Percentiles rank a stretch among this genome's conserved stretches.
phyloP scores from a whole-genome alignment of 306 rosid species.

The Rosa persica region DNA sequence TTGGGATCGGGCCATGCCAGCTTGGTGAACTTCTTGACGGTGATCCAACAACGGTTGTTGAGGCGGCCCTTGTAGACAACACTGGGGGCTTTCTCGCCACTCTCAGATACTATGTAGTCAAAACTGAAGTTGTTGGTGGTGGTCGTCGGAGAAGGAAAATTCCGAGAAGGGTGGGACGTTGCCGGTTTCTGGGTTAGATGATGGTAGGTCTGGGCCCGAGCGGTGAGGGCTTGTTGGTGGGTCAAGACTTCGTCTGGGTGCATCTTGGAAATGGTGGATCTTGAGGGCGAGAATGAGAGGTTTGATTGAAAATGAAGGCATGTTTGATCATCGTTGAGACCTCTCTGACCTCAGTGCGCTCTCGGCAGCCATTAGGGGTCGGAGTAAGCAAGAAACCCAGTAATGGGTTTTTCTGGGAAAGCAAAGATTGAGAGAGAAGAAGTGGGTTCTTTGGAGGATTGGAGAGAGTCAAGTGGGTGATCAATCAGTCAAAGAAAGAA shows the following conservation, averaged over 20 bases:
- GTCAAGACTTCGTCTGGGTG: slow-evolving; percentile 44
- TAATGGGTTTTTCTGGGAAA: no score
- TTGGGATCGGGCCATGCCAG: slow-evolving; percentile 96
- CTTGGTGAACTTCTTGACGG: slow-evolving; percentile 90
- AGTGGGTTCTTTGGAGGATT: no score
- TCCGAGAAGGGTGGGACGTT: slow-evolving; percentile 58
- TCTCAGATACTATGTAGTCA: slow-evolving; percentile 78
- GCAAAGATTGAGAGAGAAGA: no score
- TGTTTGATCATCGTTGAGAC: no score
- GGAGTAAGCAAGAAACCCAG: no score
- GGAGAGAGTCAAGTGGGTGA: no score
- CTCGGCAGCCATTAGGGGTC: no score
- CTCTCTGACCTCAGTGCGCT: no score
- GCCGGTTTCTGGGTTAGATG: slow-evolving; percentile 28
- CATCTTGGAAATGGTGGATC: slow-evolving; percentile 17
- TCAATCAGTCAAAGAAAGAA: no score
- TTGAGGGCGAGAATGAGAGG: no score
- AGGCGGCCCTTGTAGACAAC: slow-evolving; percentile 82
- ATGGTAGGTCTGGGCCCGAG: slow-evolving; percentile 23
- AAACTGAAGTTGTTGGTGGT: slow-evolving; percentile 87
- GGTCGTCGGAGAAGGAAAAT: slow-evolving; percentile 65
- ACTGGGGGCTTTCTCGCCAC: slow-evolving; percentile 89
- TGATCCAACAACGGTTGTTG: slow-evolving; percentile 73
- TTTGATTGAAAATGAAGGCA: no score
- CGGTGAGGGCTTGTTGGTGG: slow-evolving; percentile 19